Base-by-base conservation (phyloP, 2,329 filamentous ascomycete genomes). In the Fusarium hostae region DNA sequence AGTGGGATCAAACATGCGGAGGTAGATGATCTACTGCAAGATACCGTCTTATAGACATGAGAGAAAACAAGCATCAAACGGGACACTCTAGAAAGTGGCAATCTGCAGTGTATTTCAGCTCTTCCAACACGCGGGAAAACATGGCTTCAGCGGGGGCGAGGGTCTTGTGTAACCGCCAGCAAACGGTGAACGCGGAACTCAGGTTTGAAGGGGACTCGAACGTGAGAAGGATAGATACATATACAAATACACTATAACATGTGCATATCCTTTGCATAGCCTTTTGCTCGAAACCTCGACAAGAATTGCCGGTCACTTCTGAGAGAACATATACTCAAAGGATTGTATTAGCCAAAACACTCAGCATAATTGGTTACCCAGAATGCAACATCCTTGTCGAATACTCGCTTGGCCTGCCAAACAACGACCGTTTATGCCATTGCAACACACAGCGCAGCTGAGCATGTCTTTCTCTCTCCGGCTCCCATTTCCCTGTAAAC, bases 331-430 rank as follows among this genome's bases (percentile, higher is more conserved):
- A 35, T 34, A 18, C 6, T 45, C 43, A 28, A 35, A 24, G 15
- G 28, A 26, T 56, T 76, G 13, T 37, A 22, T 52, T 76, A 61
- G 73, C 68, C 64, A 76, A 76, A 76, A 58, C 48, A 39, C 9
- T 32, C 22, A 16, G 48, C 51, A 51, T 44, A 22, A 75, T 75
- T 76, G 75, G 75, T 64, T 72, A 68, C 63, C 65, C 63, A 48
- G 39, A 57, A 60, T 68, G 65, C 50, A 50, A 47, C 37, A 70
- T 47, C 73, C 73, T 59, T 48, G 60, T 47, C 57, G 41, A 64
- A 47, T 65, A 41, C 63, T 76, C 75, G 75, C 75, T 77, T 76
- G 69, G 60, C 28, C 63, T 73, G 59, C 72, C 74, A 75, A 72
- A 71, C 74, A 76, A 73, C 68, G 52, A 41, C 60, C 60, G 43